Evolutionary conservation across 2,329 filamentous ascomycete species (phyloP).

Genomic region (Leptographium procerum): DNA sequence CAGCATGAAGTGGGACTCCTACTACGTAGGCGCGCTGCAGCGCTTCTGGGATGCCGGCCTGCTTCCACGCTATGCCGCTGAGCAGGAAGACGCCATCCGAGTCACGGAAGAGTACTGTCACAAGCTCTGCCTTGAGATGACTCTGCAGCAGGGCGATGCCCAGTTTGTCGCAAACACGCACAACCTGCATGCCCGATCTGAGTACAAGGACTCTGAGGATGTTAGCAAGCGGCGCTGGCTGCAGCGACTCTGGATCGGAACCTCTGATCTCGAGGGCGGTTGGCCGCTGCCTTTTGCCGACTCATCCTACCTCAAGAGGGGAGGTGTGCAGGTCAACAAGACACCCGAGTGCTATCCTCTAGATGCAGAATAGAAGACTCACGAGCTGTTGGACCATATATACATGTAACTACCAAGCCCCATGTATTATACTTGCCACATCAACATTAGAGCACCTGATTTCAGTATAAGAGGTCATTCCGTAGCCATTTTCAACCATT

Average conservation of each 20-base stretch:
- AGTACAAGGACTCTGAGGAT: background rate
- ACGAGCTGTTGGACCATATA: too few species aligned
- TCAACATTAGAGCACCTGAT: too few species aligned
- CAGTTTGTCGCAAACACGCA: conserved; percentile 2
- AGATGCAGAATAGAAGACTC: background rate
- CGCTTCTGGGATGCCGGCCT: background rate
- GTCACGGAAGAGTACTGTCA: background rate
- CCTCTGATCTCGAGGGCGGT: background rate
- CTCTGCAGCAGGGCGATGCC: background rate
- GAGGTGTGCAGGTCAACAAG: conserved; percentile 1
- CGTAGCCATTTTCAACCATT: too few species aligned
- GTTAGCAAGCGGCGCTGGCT: background rate
- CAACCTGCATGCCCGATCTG: conserved; percentile 1
- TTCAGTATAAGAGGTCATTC: too few species aligned
- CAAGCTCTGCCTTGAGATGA: background rate
- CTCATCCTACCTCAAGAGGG: background rate
- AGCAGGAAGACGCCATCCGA: background rate
- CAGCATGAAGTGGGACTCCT: conserved; percentile 2
- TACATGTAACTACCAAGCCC: too few species aligned
- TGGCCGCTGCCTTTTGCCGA: conserved; percentile 2
- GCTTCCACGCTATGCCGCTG: background rate
- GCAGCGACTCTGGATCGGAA: background rate
- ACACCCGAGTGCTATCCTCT: background rate
- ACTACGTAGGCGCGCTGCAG: background rate
- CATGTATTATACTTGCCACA: too few species aligned